Conservation (phyloP, 202 grass and related monocot species). For the Schoenoplectus tabernaemontani region DNA sequence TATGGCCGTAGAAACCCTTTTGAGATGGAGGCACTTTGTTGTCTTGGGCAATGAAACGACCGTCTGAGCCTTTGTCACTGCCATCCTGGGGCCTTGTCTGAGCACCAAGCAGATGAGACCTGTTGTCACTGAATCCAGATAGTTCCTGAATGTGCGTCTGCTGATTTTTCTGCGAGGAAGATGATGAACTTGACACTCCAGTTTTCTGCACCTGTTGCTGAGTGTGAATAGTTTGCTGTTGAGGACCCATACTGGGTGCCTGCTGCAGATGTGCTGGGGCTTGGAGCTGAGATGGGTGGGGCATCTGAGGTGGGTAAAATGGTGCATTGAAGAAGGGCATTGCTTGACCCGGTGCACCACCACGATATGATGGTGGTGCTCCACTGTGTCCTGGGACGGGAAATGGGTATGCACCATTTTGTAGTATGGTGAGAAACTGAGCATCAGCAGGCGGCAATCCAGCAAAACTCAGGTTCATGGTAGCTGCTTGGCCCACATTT, state of each 20-base stretch:
- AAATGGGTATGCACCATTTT: slow-evolving; percentile 63
- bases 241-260: slow-evolving; percentile 5
- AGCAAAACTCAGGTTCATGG: slow-evolving; percentile 88
- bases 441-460: slow-evolving; percentile 50
- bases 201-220: slow-evolving; percentile 52
- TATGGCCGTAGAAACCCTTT: slow-evolving; percentile 44
- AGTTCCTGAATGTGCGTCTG: slow-evolving; percentile 46
- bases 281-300: slow-evolving; percentile 73
- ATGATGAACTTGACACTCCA: slow-evolving; percentile 37
- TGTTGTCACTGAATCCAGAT: slow-evolving; percentile 38
- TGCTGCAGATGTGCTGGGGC: slow-evolving; percentile 38
- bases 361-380: slow-evolving; percentile 59
- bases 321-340: slow-evolving; percentile 82
- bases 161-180: slow-evolving; percentile 82
- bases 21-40: slow-evolving; percentile 49
- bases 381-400: slow-evolving; percentile 51
- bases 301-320: slow-evolving; percentile 74
- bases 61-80: slow-evolving; percentile 41
- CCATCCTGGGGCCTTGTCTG: slow-evolving; percentile 45
- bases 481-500: slow-evolving; percentile 27
- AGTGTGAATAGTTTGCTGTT: slow-evolving; percentile 7
- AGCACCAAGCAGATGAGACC: slow-evolving; percentile 38
- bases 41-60: slow-evolving; percentile 21
- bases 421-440: slow-evolving; percentile 73
- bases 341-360: slow-evolving; percentile 48